Conservation (phyloP, 1,139 yeast species). For the Eremothecium gossypii region DNA sequence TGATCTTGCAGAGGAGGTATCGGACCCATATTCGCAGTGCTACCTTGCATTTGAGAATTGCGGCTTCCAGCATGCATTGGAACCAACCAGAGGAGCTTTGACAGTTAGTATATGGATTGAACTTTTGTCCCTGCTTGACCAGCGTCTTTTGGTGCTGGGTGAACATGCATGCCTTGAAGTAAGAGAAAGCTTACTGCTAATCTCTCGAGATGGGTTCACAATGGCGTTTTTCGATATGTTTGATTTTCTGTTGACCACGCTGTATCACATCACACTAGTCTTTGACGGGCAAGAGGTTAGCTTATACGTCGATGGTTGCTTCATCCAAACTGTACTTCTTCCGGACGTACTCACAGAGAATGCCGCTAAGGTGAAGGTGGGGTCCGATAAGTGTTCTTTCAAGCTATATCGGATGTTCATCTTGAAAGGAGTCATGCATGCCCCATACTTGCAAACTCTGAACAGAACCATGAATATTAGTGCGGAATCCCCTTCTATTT, state of each 20-base stretch:
- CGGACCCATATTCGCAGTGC: constrained; percentile 15
- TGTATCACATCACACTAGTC: constrained; percentile 16
- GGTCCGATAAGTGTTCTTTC: constrained; percentile 26
- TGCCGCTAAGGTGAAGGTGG: constrained; percentile 16
- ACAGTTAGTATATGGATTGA: constrained; percentile 18
- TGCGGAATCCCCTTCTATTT: neutral
- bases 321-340: constrained; percentile 15
- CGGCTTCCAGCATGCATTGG: constrained; percentile 11
- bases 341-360: constrained; percentile 7
- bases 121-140: constrained; percentile 19
- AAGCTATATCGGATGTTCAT: constrained; percentile 16
- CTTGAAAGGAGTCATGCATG: constrained; percentile 9
- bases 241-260: constrained; percentile 16
- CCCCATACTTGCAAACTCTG: neutral
- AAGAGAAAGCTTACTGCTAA: constrained; percentile 20
- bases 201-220: constrained; percentile 24
- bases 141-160: constrained; percentile 22
- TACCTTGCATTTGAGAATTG: constrained; percentile 20
- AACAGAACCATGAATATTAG: neutral
- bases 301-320: constrained; percentile 19
- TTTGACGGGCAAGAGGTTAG: constrained; percentile 11
- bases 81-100: constrained; percentile 6
- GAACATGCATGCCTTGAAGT: constrained; percentile 20
- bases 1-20: constrained; percentile 12
- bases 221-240: constrained; percentile 23